Percentiles rank a stretch among this genome's conserved stretches.
Evolutionary conservation across 2,329 filamentous ascomycete species (phyloP).

Genomic region (Ambrosiella xylebori): DNA sequence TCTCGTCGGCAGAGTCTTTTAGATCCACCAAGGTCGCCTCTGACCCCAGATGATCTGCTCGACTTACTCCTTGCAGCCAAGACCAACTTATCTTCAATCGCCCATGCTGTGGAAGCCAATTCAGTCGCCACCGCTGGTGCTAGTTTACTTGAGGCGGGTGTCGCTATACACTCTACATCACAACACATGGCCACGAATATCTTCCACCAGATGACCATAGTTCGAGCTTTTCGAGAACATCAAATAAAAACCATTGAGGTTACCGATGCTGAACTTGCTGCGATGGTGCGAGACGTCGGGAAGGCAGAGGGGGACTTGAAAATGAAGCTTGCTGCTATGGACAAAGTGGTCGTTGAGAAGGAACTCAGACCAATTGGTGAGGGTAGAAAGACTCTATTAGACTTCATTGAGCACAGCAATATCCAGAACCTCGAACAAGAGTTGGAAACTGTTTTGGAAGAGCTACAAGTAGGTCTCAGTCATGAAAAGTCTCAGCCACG

Average conservation of each 20-base stretch:
- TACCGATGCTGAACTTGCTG: constrained; percentile 42
- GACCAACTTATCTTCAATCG: constrained; percentile 68
- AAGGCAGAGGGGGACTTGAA: constrained; percentile 46
- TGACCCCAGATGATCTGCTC: constrained; percentile 56
- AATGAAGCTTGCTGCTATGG: constrained; percentile 47
- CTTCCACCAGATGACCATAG: constrained; percentile 34
- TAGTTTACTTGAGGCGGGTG: constrained; percentile 58
- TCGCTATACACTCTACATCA: constrained; percentile 52
- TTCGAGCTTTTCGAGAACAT: constrained; percentile 32
- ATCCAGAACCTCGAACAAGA: constrained; percentile 48
- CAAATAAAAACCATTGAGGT: constrained; percentile 39
- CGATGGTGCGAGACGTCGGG: constrained; percentile 48
- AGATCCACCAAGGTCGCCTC: constrained; percentile 1
- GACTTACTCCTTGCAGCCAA: constrained; percentile 75
- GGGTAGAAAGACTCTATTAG: constrained; percentile 45
- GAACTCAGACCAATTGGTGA: constrained; percentile 43
- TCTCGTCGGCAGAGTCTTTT: constrained; percentile 10
- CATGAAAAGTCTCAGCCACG: not conserved
- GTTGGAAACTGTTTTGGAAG: constrained; percentile 53
- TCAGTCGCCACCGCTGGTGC: constrained; percentile 67
- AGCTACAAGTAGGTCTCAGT: constrained; percentile 39
- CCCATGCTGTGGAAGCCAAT: constrained; percentile 68
- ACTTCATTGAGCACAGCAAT: constrained; percentile 59
- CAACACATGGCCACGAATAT: constrained; percentile 50
- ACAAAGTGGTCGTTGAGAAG: constrained; percentile 45